A percentile compares a stretch with the other conserved stretches of the same genome.
These are phyloP conservation scores for Fusarium siculi DNA, from an alignment of 2,329 filamentous ascomycete genomes.

Conservation along the genomic window DNA sequence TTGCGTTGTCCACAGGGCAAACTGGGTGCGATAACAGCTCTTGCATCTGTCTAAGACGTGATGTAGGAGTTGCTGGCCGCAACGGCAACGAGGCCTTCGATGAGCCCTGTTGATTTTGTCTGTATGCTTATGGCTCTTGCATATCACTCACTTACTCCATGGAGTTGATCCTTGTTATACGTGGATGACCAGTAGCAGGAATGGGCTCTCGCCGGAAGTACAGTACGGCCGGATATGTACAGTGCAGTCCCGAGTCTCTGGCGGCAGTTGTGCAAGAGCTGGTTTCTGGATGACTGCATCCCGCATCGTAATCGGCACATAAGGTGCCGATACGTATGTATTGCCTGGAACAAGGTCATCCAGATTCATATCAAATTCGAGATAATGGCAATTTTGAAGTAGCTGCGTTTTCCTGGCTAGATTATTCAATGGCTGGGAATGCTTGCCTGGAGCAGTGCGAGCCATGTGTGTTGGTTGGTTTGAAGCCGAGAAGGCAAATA, in stretches of 20 bases:
- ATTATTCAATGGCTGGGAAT: not conserved
- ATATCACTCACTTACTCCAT: not conserved
- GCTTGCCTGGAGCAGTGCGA: not conserved
- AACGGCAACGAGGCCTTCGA: slow-evolving; percentile 19
- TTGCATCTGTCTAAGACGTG: slow-evolving; percentile 16
- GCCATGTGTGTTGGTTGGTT: not conserved
- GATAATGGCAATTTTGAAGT: not conserved
- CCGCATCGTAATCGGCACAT: slow-evolving; percentile 25
- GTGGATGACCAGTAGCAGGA: slow-evolving; percentile 23
- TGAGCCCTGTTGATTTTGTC: slow-evolving; percentile 8
- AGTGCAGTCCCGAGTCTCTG: slow-evolving; percentile 25
- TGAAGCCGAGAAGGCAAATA: not conserved
- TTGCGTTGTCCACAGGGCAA: slow-evolving; percentile 10
- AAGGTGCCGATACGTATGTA: not conserved
- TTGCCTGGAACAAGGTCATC: not conserved
- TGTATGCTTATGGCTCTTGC: not conserved
- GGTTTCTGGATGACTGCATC: slow-evolving; percentile 40
- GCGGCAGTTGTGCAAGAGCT: slow-evolving; percentile 24
- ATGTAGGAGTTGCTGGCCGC: slow-evolving; percentile 1
- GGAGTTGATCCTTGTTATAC: not conserved
- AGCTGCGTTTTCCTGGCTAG: not conserved
- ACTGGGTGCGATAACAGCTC: slow-evolving; percentile 22
- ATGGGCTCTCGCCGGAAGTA: slow-evolving; percentile 29
- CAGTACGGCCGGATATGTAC: not conserved
- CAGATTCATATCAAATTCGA: not conserved